Conservation (phyloP, 257 asterid species). For the Solanum chmielewskii region DNA sequence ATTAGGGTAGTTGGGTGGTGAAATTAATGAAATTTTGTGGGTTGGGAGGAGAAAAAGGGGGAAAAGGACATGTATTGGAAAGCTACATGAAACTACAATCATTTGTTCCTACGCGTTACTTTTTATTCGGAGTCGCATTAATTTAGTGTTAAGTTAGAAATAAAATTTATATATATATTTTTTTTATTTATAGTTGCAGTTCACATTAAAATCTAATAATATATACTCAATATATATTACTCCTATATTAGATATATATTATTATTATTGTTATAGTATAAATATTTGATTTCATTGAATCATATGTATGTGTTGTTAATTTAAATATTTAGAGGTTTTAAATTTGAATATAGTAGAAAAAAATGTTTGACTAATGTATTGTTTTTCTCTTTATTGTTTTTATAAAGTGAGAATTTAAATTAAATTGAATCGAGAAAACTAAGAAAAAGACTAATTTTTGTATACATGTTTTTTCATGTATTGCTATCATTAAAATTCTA, state of each 20-base stretch:
- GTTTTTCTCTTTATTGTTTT: neutral
- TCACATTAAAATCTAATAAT: no score
- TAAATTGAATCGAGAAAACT: neutral
- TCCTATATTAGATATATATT: no score
- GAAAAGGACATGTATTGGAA: neutral
- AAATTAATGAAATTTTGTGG: neutral
- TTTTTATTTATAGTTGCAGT: no score
- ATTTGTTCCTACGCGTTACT: neutral
- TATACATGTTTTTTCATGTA: neutral
- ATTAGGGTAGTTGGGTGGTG: neutral
- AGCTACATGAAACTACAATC: neutral
- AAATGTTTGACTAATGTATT: neutral
- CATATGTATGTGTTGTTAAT: neutral
- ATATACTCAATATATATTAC: no score
- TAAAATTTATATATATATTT: no score
- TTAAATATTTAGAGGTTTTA: neutral
- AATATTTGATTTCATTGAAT: no score
- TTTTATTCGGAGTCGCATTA: neutral
- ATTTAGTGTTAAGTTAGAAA: no score
- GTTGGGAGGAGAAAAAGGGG: neutral
- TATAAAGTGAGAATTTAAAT: neutral
- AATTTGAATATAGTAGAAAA: neutral
- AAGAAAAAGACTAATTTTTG: no score
- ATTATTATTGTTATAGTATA: no score
- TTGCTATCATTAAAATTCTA: neutral